Evolutionary conservation across 768 basidiomycete genomes (phyloP), one percentile per base, ranked within the genome.

Genomic region (Mrakia blollopis): DNA sequence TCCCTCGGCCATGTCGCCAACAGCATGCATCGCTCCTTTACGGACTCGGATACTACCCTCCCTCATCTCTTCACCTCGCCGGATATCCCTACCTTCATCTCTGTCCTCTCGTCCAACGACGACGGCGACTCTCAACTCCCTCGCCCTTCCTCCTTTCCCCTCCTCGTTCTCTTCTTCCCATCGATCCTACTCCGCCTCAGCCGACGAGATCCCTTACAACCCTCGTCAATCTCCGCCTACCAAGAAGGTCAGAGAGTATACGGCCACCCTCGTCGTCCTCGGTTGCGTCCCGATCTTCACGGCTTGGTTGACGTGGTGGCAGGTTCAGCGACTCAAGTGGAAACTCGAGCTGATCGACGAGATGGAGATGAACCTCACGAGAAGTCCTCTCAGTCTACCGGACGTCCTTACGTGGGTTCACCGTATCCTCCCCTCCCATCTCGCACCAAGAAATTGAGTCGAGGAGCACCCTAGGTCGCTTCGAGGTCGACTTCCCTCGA

Each of bases 281-380:
- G 92, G 92, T 44, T 87, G 91, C 80, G 91, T 97, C 74, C 97
- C 97, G 0, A 85, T 98, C 78, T 90, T 97, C 82, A 93, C 94
- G 0, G 93, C 94, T 80, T 91, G 87, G 23, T 86, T 99, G 78
- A 96, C 97, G 88, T 89, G 83, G 28, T 98, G 96, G 96, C 97
- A 99, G 84, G 85, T 99, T 44, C 88, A 92, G 80, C 89, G 97
- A 68, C 87, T 98, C 41, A 88, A 92, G 83, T 99, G 97, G 97
- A 99, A 99, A 84, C 86, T 96, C 63, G 88, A 89, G 72, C 87
- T 99, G 71, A 98, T 98, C 79, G 92, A 97, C 79, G 92, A 98
- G 81, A 86, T 98, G 50, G 91, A 97, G 82, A 90, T 92, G 83
- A 96, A 97, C 84, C 85, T 98, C 50, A 87, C 91, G 79, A 86